Evolutionary conservation across 2,329 filamentous ascomycete species (phyloP), one percentile per base, ranked within the genome.

Genomic region (Herpotrichia juniperi): DNA sequence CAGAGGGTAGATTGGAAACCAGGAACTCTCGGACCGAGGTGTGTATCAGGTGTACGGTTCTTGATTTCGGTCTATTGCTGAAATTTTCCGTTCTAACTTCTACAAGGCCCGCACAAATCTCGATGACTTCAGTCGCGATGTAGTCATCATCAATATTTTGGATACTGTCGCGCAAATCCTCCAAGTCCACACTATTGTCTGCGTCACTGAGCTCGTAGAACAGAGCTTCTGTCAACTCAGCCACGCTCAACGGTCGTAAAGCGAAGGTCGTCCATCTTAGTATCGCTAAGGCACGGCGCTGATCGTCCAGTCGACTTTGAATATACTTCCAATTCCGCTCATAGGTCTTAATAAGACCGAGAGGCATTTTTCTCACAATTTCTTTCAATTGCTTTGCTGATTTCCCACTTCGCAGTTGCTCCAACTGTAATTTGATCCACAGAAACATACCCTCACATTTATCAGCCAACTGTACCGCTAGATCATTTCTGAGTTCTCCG

Each of bases 181-280:
- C 32, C 7, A 37, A 37, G 39, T 24, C 45, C 8, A 22, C 42
- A 0, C 54, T 17, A 17, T 8, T 14, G 16, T 9, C 46, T 10
- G 58, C 59, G 17, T 48, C 46, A 8, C 45, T 35, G 7, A 57
- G 11, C 1, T 62, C 51, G 14, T 73, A 51, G 0, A 68, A 8
- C 0, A 62, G 42, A 0, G 71, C 70, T 37, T 72, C 66, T 0
- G 55, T 46, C 0, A 73, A 53, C 35, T 62, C 58, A 2, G 21
- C 24, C 1, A 73, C 39, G 0, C 51, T 58, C 11, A 74, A 44
- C 0, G 66, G 61, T 0, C 46, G 32, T 1, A 46, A 4, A 0
- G 64, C 46, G 42, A 72, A 74, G 0, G 66, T 57, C 0, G 60
- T 47, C 71, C 67, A 74, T 2, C 61, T 66, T 0, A 76, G 49